Base-by-base conservation (phyloP, 116 monocot species). In the Posidonia oceanica region DNA sequence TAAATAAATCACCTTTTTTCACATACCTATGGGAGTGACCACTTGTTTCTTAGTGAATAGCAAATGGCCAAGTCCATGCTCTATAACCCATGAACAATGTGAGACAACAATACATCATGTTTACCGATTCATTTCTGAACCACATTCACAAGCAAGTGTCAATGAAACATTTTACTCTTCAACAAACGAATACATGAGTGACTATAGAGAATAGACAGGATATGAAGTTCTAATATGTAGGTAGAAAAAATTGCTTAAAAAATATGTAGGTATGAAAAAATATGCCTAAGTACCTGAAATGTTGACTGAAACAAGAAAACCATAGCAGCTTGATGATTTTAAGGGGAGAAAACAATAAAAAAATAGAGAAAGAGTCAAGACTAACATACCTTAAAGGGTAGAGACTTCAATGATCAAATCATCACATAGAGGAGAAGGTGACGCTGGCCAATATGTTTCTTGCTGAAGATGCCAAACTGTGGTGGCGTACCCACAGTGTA, bases 31-130 rank as follows among this genome's bases (percentile, higher is more conserved):
- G 14, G 87, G 91, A 58, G 87, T 91, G 57, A 85, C 66, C 14
- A 87, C 85, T 61, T 91, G 87, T 63, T 87, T 87, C 79, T 91
- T 85, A 66, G 87, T 91, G 66, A 91, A 91, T 18, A 87, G 91
- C 70, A 91, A 85, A 85, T 91, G 85, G 22, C 88, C 88, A 71
- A 83, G 87, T 52, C 87, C 91, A 79, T 85, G 85, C 79, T 87
- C 88, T 57, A 85, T 85, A 67, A 91, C 85, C 36, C 64, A 64
- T 39, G 38, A 17, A 40, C 16, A 64, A 37, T 36, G 14, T 14
- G 39, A 64, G 39, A 40, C 8, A 64, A 0, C 48, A 48, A 10
- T 48, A 48, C 48, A 48, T 5, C 7, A 48, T 48, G 48, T 10
- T 48, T 48, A 12, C 7, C 12, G 1, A 48, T 12, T 48, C 48